Percentiles rank a stretch among this genome's conserved stretches.
These are phyloP conservation scores for Eremomyces bilateralis DNA, from an alignment of 495 filamentous ascomycete genomes.

Conservation along the genomic window DNA sequence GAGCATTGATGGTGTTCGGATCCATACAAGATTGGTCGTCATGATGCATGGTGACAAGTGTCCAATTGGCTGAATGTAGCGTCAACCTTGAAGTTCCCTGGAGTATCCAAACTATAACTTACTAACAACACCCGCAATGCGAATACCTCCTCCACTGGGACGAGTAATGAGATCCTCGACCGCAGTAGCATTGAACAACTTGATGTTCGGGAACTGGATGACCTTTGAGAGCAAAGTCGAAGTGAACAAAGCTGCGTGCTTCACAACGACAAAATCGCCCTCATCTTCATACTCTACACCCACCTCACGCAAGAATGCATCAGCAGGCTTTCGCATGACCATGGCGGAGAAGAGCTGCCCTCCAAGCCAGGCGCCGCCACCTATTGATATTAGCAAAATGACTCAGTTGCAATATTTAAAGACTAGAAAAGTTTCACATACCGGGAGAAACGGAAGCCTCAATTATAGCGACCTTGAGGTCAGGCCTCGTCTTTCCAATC, in stretches of 20 bases:
- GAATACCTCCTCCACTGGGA: constrained; percentile 26
- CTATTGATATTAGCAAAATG: constrained; percentile 7
- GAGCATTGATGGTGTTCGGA: constrained; percentile 85
- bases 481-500: constrained; percentile 61
- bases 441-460: constrained; percentile 68
- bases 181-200: constrained; percentile 83
- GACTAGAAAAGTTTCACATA: constrained; percentile 5
- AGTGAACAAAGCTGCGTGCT: constrained; percentile 82
- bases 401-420: background rate
- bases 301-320: constrained; percentile 57
- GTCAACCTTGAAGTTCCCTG: too few relatives aligned
- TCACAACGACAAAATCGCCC: constrained; percentile 70
- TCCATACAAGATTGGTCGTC: constrained; percentile 90
- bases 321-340: constrained; percentile 82
- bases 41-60: constrained; percentile 72
- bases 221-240: constrained; percentile 66
- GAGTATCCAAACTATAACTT: too few relatives aligned
- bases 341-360: constrained; percentile 84
- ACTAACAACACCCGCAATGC: constrained; percentile 74
- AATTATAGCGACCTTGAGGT: constrained; percentile 79
- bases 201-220: constrained; percentile 65
- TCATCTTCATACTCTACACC: constrained; percentile 77
- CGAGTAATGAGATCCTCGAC: constrained; percentile 85
- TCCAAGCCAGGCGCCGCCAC: constrained; percentile 80
- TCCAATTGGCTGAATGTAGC: too few relatives aligned